Base-by-base conservation (phyloP, 805 yeast species). In the Barnettozyma wickerhamii region DNA sequence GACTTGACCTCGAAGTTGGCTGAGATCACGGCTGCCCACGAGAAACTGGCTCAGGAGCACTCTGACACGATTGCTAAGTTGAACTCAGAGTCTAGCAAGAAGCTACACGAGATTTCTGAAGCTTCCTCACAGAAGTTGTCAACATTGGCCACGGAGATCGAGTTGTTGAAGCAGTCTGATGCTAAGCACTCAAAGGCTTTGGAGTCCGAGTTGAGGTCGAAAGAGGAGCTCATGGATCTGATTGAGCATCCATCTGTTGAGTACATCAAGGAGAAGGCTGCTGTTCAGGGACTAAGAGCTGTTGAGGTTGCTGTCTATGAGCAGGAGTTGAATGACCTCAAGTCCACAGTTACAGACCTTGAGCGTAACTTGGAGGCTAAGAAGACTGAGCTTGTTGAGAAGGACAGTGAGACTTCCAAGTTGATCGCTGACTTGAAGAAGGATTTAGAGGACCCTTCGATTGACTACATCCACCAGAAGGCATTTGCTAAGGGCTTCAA, bases 171-270 rank as follows among this genome's bases (percentile, higher is more conserved):
- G 15, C 36, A 18, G 6, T 20, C 33, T 14, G 42, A 39, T 7
- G 33, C 39, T 6, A 24, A n/a, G 12, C 39, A 29, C 20, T 19
- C 24, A 4, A 23, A 15, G 13, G 10, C 33, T 9, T 24, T 42
- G 13, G 37, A 30, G 19, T 13, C 20, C 12, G 35, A 38, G 13
- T 15, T 27, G 7, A 21, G 27, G 20, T 14, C 37, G 9, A 40
- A 30, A 26, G 42, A 39, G 19, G 41, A 42, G 17, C 31, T 51
- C 20, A 28, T 43, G 34, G 27, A 20, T 4, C 3, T 28, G 43
- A 29, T 54, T 12, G 46, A 45, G 6, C 40, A 45, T 5, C 75
- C 77, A 7, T 52, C 63, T 17, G 41, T 49, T 9, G 66, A 57
- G 3, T 53, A 52, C 35, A 41, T 65, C 19, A 49, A 42, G 33